Evolutionary conservation across 1,284 basidiomycete genomes (phyloP).

Genomic region (Apiotrichum sp.): DNA sequence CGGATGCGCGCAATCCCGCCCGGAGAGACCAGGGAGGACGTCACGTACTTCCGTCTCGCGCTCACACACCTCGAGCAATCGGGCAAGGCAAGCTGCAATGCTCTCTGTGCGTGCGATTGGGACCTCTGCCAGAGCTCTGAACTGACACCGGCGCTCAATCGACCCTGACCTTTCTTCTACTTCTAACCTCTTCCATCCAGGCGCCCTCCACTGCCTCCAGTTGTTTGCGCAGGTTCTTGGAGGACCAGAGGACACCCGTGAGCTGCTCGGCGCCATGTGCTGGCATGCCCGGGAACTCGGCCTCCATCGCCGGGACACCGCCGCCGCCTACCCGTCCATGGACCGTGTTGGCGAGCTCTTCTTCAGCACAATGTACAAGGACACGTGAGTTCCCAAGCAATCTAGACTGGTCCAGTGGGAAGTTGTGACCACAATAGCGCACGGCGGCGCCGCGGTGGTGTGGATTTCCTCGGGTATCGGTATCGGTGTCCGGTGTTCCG

Average conservation of each 20-base stretch:
- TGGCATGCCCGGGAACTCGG: slow-evolving; percentile 27
- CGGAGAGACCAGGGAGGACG: slow-evolving; percentile 19
- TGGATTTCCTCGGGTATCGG: too few relatives aligned
- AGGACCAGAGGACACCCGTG: slow-evolving; percentile 23
- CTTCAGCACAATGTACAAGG: slow-evolving; percentile 25
- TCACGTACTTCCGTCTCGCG: slow-evolving; percentile 27
- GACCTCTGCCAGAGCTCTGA: too few relatives aligned
- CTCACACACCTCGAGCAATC: slow-evolving; percentile 21
- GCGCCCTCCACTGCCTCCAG: slow-evolving; percentile 24
- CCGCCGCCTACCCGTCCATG: slow-evolving; percentile 17
- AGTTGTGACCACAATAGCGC: too few relatives aligned
- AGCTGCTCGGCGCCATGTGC: slow-evolving; percentile 25
- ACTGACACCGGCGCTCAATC: too few relatives aligned
- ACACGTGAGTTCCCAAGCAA: slow-evolving; percentile 22
- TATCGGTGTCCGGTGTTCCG: too few relatives aligned
- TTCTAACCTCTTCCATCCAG: slow-evolving; percentile 6
- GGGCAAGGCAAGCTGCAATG: slow-evolving; percentile 17
- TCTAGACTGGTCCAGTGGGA: too few relatives aligned
- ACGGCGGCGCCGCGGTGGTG: too few relatives aligned
- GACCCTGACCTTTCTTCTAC: not conserved
- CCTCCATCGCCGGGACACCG: slow-evolving; percentile 22
- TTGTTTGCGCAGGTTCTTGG: slow-evolving; percentile 21
- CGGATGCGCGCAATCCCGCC: slow-evolving; percentile 5
- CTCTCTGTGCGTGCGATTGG: slow-evolving; percentile 21
- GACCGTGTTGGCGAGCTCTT: slow-evolving; percentile 21